These are phyloP conservation scores for Aspergillus leporis DNA, from an alignment of 495 filamentous ascomycete genomes.

Conservation along the genomic window DNA sequence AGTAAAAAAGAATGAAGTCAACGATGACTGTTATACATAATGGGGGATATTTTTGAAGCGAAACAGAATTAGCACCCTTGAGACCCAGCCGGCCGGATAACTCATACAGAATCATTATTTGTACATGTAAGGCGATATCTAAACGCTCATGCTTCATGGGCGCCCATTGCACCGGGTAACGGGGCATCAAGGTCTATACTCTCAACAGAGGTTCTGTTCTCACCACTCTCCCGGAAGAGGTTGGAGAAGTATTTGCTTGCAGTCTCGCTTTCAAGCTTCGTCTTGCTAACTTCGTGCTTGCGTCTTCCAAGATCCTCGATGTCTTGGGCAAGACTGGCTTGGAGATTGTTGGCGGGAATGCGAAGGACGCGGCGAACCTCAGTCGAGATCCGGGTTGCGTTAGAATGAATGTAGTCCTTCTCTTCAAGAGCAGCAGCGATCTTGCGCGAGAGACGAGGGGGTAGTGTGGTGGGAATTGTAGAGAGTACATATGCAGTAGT, in stretches of 20 bases:
- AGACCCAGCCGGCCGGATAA: slow-evolving; percentile 5
- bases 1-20: neutral
- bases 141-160: slow-evolving; percentile 23
- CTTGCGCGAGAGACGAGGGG: slow-evolving; percentile 81
- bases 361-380: slow-evolving; percentile 86
- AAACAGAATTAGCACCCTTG: slow-evolving; percentile 3
- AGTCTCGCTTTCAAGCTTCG: slow-evolving; percentile 70
- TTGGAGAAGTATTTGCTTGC: slow-evolving; percentile 87
- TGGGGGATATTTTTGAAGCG: slow-evolving; percentile 16
- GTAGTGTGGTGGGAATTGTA: slow-evolving; percentile 85
- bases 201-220: slow-evolving; percentile 72
- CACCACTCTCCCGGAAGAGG: slow-evolving; percentile 71
- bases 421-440: slow-evolving; percentile 73
- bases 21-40: slow-evolving; percentile 8
- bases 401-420: slow-evolving; percentile 90
- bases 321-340: slow-evolving; percentile 73
- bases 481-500: slow-evolving; percentile 76
- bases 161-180: slow-evolving; percentile 42
- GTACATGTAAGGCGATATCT: slow-evolving; percentile 15
- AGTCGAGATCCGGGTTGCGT: slow-evolving; percentile 76
- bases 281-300: slow-evolving; percentile 76
- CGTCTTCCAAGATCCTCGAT: slow-evolving; percentile 78
- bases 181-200: slow-evolving; percentile 76
- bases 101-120: slow-evolving; percentile 26
- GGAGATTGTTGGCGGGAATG: slow-evolving; percentile 78